Evolutionary conservation across 805 yeast genomes (phyloP).

Genomic region (Ogataea angusta): DNA sequence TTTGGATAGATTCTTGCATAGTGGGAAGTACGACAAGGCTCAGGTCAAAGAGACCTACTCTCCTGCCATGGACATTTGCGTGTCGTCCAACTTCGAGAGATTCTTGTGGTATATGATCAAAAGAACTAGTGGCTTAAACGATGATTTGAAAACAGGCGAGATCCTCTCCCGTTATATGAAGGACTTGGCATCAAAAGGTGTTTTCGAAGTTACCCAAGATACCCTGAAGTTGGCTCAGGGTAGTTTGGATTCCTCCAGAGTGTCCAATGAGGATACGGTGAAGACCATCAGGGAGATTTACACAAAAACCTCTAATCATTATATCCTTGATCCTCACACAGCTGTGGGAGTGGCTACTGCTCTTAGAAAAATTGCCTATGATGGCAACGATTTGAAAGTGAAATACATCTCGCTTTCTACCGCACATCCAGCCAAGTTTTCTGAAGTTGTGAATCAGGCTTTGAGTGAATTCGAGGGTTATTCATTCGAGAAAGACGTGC

Average conservation of each 20-base stretch:
- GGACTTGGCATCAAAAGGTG: conserved; percentile 70
- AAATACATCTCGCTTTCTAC: conserved; percentile 81
- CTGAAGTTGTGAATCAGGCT: conserved; percentile 90
- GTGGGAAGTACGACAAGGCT: conserved; percentile 80
- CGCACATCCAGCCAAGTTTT: conserved; percentile 98
- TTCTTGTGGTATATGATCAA: conserved; percentile 90
- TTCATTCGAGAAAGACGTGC: conserved; percentile 81
- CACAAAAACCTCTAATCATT: conserved; percentile 52
- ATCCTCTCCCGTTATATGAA: conserved; percentile 73
- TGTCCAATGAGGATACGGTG: conserved; percentile 74
- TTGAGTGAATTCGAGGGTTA: conserved; percentile 64
- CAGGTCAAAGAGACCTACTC: conserved; percentile 83
- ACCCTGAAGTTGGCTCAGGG: conserved; percentile 63
- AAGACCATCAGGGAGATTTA: conserved; percentile 73
- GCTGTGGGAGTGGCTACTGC: conserved; percentile 91
- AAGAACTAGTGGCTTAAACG: conserved; percentile 57
- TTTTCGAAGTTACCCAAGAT: conserved; percentile 63
- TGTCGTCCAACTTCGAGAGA: conserved; percentile 95
- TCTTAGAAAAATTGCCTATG: conserved; percentile 52
- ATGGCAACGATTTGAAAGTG: conserved; percentile 35
- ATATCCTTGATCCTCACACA: conserved; percentile 93
- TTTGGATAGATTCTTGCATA: conserved; percentile 83
- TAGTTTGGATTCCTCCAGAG: conserved; percentile 77
- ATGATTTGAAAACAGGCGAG: conserved; percentile 68
- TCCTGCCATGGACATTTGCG: conserved; percentile 98